These are phyloP conservation scores for Puccinellia tenuiflora DNA, from an alignment of 176 grass and related monocot species.

Conservation along the genomic window DNA sequence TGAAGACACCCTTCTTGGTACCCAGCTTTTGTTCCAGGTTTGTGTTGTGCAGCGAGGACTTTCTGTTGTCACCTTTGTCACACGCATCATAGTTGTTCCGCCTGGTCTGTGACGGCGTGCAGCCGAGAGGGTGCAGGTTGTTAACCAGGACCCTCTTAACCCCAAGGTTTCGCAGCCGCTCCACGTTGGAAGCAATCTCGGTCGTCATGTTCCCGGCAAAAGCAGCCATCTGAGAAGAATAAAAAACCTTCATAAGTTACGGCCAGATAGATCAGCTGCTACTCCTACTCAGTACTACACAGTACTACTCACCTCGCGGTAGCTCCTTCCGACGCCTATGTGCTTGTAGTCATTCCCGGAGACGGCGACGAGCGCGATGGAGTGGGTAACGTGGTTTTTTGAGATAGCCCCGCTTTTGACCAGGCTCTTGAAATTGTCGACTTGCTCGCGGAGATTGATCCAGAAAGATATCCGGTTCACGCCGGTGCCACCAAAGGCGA, in stretches of 20 bases:
- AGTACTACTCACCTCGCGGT: not conserved
- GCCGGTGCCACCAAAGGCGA: slow-evolving; percentile 34
- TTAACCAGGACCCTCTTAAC: slow-evolving; percentile 30
- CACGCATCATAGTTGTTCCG: slow-evolving; percentile 8
- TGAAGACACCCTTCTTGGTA: no score
- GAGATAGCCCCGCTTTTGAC: not conserved
- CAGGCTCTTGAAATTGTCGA: not conserved
- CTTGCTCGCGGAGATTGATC: no score
- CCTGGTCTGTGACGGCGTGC: slow-evolving; percentile 14
- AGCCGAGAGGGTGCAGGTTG: slow-evolving; percentile 28
- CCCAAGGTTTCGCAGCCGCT: not conserved
- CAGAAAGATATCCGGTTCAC: no score
- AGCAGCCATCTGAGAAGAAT: not conserved
- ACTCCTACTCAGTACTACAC: not conserved
- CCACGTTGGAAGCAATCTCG: not conserved
- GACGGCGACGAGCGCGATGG: slow-evolving; percentile 7
- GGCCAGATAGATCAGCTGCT: no score
- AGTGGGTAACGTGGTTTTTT: not conserved
- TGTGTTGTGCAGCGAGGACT: not conserved
- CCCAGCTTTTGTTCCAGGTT: not conserved
- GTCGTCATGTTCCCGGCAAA: not conserved
- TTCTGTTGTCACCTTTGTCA: not conserved
- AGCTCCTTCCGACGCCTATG: no score
- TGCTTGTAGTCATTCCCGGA: slow-evolving; percentile 23
- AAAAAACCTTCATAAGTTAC: no score